Percentiles rank a stretch among this genome's conserved stretches.
Evolutionary conservation across 1,139 yeast genomes (phyloP).

Genomic region (Sugiyamaella neomexicana): DNA sequence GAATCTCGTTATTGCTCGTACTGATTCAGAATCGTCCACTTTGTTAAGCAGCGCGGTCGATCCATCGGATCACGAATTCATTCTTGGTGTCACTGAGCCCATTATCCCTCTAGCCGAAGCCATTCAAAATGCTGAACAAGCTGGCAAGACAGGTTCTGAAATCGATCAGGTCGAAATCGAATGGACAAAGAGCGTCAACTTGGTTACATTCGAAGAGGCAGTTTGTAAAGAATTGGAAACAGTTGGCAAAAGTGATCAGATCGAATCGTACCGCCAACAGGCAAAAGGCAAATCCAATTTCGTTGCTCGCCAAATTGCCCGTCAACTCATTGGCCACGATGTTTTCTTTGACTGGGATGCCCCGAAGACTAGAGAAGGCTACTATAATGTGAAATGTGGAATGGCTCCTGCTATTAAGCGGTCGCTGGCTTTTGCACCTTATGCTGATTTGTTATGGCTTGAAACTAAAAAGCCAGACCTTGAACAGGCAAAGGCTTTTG

Average conservation of each 20-base stretch:
- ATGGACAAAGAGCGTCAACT: slow-evolving; percentile 48
- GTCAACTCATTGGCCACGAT: slow-evolving; percentile 34
- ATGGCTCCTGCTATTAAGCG: slow-evolving; percentile 56
- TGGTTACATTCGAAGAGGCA: slow-evolving; percentile 54
- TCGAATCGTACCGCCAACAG: slow-evolving; percentile 36
- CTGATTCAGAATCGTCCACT: slow-evolving; percentile 60
- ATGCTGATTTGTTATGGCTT: slow-evolving; percentile 58
- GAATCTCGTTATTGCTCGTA: slow-evolving; percentile 59
- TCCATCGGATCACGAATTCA: slow-evolving; percentile 55
- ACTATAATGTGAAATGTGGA: slow-evolving; percentile 51
- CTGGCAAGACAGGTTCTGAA: slow-evolving; percentile 41
- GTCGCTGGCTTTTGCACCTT: slow-evolving; percentile 55
- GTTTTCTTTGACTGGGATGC: slow-evolving; percentile 58
- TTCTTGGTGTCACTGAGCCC: slow-evolving; percentile 50
- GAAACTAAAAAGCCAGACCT: slow-evolving; percentile 59
- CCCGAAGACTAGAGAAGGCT: slow-evolving; percentile 59
- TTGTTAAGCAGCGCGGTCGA: slow-evolving; percentile 57
- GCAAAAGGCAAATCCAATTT: slow-evolving; percentile 39
- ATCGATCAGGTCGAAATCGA: slow-evolving; percentile 45
- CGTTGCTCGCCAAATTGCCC: slow-evolving; percentile 42
- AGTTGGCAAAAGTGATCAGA: slow-evolving; percentile 40
- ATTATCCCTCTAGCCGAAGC: slow-evolving; percentile 50
- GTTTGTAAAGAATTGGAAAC: slow-evolving; percentile 38
- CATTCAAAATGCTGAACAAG: slow-evolving; percentile 47
- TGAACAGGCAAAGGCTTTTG: slow-evolving; percentile 52